Base-by-base conservation (phyloP, 495 filamentous ascomycete species). In the Amphirosellinia nigrospora region DNA sequence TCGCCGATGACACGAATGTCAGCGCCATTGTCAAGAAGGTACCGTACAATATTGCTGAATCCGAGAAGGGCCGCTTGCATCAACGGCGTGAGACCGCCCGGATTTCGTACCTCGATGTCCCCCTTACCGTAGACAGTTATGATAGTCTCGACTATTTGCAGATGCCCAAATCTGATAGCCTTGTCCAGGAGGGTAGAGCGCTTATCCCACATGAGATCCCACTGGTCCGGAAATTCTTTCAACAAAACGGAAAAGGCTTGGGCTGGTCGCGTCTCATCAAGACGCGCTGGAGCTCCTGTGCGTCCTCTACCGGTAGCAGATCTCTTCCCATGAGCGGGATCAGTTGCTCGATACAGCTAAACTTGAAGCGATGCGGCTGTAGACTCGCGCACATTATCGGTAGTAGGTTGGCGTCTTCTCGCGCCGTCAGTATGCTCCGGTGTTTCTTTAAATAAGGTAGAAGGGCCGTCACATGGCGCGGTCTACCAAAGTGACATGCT, bases 241-340 rank as follows among this genome's bases (percentile, higher is more conserved):
- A 60, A 26, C 21, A 39, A 16, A 38, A 39, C n/a, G 19, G 34
- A 38, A 9, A 60, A 60, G 36, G 36, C 56, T 11, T 11, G 19
- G 56, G 34, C 56, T 60, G 34, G n/a, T 60, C 28, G n/a, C 41
- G 21, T 11, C 16, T 60, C 34, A 41, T 41, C 8, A 60, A 21
- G 56, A 60, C 36, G 19, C 56, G 56, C 19, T 39, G 56, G 4
- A 60, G 50, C n/a, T 60, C 34, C n/a, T 60, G 56, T 8, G 56
- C 56, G 26, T 60, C 56, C n/a, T 21, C 4, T 11, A 11, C 56
- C 1, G n/a, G 56, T 2, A 60, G 56, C 8, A 60, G 56, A 2
- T 60, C 56, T 26, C 36, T 60, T 60, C 56, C 34, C 56, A 60
- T 60, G 19, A 60, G n/a, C n/a, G 56, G 56, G 34, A 60, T 21